Base-by-base conservation (phyloP, 352 stramenopile genomes). In the Thraustochytrium sp. region DNA sequence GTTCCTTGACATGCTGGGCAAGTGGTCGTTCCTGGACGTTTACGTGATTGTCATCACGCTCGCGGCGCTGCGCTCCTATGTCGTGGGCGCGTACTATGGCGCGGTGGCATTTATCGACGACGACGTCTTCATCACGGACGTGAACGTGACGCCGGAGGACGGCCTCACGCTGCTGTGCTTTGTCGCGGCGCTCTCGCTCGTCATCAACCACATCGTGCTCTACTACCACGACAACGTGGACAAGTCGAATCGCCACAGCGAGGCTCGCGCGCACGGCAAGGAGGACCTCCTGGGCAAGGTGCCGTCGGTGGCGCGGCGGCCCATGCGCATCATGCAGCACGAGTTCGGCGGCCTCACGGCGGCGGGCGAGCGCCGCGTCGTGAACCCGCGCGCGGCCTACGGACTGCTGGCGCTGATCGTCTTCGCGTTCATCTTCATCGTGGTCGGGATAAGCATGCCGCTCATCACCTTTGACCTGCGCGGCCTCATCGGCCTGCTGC, bases 11-110 rank as follows among this genome's bases (percentile, higher is more conserved):
- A 76, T 84, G 40, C 61, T 84, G 37, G 75, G 75, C 61, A 84
- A 84, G 49, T 75, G 55, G 55, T 83, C 59, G 23, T 84, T 84
- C 40, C n/a, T 84, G 55, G 75, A 84, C 38, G 75, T 75, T 18
- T 84, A 61, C 36, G 55, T 84, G 23, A 61, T 84, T 44, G 61
- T 84, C 18, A 83, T 84, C n/a, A 84, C 3, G 38, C 55, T 73
- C 8, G 75, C 75, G 23, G 61, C 61, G 75, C 55, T 84, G 29
- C 37, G 55, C 21, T 84, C 76, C 44, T 73, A 84, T 29, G 61
- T 84, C 21, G 36, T 46, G 31, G 44, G 29, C 21, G 36, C 54
- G 2, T 76, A 84, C 40, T 76, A 11, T 21, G 37, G 29, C 21
- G 29, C 13, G 16, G 34, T 84, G 18, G 29, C 54, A 11, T 84